Evolutionary conservation across 495 filamentous ascomycete genomes (phyloP).

Genomic region (Haplographium delicatum): DNA sequence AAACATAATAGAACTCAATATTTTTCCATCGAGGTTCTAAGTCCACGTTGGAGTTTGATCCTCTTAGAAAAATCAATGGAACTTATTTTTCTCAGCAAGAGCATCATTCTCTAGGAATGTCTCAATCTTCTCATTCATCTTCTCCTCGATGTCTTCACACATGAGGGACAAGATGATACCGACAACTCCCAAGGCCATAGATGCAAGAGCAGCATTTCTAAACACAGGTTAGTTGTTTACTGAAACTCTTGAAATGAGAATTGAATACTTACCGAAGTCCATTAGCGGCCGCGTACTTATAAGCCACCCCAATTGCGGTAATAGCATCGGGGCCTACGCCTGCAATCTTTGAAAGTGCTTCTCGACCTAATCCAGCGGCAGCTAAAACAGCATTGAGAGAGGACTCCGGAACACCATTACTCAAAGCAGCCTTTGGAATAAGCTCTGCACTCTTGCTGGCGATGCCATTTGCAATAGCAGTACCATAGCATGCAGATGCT

Average conservation of each 20-base stretch:
- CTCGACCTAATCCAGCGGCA: conserved; percentile 26
- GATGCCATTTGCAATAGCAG: conserved; percentile 29
- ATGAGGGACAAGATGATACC: background rate
- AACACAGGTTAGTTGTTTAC: too few species aligned
- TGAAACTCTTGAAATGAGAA: too few species aligned
- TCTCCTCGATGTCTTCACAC: background rate
- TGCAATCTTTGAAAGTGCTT: conserved; percentile 24
- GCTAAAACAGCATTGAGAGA: conserved; percentile 23
- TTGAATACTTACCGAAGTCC: too few species aligned
- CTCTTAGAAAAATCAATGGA: too few species aligned
- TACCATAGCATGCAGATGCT: conserved; percentile 30
- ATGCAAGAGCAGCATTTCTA: background rate
- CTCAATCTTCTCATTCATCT: background rate
- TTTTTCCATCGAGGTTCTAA: too few species aligned
- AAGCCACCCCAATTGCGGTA: conserved; percentile 26
- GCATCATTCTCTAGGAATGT: too few species aligned
- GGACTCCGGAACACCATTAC: conserved; percentile 20
- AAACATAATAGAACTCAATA: too few species aligned
- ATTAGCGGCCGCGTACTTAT: conserved; percentile 25
- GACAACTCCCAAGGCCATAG: background rate
- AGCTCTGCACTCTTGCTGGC: conserved; percentile 12
- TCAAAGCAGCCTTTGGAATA: conserved; percentile 26
- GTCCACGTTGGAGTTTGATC: too few species aligned
- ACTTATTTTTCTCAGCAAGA: too few species aligned
- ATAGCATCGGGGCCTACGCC: conserved; percentile 26